Evolutionary conservation across 1,139 yeast species (phyloP).

Genomic region (Hemisphaericaspora xylofermentans): DNA sequence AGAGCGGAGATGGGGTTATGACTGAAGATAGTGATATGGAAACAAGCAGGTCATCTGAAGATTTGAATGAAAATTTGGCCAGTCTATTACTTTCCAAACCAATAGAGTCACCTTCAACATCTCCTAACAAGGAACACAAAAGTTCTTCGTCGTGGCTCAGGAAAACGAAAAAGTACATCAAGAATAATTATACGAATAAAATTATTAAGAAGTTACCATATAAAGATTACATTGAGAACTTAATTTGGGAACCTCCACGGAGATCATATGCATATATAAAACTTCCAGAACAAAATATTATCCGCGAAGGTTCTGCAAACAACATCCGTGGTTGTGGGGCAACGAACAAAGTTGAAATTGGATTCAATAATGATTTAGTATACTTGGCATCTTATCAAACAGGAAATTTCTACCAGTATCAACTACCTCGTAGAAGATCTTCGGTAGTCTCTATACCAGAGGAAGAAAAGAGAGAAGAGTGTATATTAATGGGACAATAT

Average conservation of each 20-base stretch:
- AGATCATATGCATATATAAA: constrained; percentile 45
- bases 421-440: constrained; percentile 23
- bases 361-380: constrained; percentile 34
- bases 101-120: constrained; percentile 5
- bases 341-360: constrained; percentile 34
- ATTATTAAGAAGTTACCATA: constrained; percentile 43
- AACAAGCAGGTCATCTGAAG: constrained; percentile 24
- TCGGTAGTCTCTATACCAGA: constrained; percentile 12
- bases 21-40: constrained; percentile 16
- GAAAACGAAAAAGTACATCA: constrained; percentile 25
- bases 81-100: constrained; percentile 36
- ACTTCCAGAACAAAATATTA: constrained; percentile 31
- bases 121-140: constrained; percentile 10
- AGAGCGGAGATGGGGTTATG: constrained; percentile 3
- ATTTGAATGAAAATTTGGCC: constrained; percentile 46
- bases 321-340: neutral
- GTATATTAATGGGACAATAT: constrained; percentile 29
- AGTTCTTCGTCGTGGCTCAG: constrained; percentile 16
- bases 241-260: constrained; percentile 47
- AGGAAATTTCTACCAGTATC: constrained; percentile 43
- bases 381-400: constrained; percentile 41
- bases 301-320: constrained; percentile 7
- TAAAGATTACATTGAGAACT: constrained; percentile 41
- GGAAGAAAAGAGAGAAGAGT: constrained; percentile 30
- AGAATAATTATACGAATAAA: constrained; percentile 39